Evolutionary conservation across 1,139 yeast species (phyloP), one percentile per base, ranked within the genome.

Genomic region (Geotrichum aggregatum): DNA sequence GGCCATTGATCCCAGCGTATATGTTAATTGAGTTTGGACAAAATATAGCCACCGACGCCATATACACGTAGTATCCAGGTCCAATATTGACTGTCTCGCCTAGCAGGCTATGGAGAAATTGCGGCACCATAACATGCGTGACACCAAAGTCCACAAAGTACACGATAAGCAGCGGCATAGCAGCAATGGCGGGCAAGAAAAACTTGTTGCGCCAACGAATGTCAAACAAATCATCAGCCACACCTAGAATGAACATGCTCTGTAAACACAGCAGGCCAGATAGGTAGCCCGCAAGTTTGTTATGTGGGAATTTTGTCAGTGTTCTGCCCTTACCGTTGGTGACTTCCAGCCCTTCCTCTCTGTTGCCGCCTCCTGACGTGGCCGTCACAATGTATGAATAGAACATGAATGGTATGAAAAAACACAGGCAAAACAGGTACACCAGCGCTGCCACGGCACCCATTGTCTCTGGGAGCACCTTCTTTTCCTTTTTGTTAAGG

Each of bases 1-100:
- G 75, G 0, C 99, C 99, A 66, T 92, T 92, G 51, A 92, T 80
- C 3, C 99, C 99, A 0, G 99, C 99, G 45, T 91, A 74, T 52
- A 92, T 92, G 67, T 92, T 92, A 68, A 92, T 91, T n/a, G 97
- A 86, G 66, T 92, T 92, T 24, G 99, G 97, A 60, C 97, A 86
- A 66, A 92, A 92, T 46, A 92, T 91, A 3, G 96, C 84, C 51
- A 92, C 81, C 0, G 96, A 78, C 0, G 87, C 87, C 98, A 92
- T 92, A 72, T 92, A 92, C 19, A 72, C 73, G 66, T 92, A 92
- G 71, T 92, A 92, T 42, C 86, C 71, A 33, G 76, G 69, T 1
- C 97, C 96, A 56, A 92, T 74, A 67, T 92, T 94, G 36, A 92
- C 71, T 42, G 83, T 75, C 26, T 78, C 63, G 43, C 63, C 67